These are phyloP conservation scores for Colletotrichum incanum DNA, from an alignment of 2,329 filamentous ascomycete genomes.

Conservation along the genomic window DNA sequence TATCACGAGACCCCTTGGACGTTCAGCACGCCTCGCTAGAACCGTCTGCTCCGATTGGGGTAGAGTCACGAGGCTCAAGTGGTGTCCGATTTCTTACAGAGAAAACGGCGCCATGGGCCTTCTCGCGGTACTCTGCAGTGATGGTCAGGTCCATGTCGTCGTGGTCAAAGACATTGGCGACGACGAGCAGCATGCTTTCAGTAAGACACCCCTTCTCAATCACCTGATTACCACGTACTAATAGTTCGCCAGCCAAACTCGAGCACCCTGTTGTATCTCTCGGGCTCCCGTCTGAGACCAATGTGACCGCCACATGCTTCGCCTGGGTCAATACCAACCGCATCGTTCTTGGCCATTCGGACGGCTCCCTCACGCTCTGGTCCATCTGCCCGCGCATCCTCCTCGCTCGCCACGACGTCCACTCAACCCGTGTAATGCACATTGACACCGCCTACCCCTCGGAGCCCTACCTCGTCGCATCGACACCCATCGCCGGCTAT, in stretches of 20 bases:
- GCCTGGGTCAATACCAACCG: slow-evolving; percentile 71
- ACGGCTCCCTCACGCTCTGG: slow-evolving; percentile 72
- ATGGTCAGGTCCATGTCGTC: slow-evolving; percentile 67
- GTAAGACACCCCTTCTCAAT: slow-evolving; percentile 52
- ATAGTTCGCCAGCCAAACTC: slow-evolving; percentile 60
- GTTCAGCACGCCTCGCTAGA: slow-evolving; percentile 57
- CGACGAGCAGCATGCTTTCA: slow-evolving; percentile 53
- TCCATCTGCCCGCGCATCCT: slow-evolving; percentile 66
- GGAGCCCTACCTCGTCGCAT: slow-evolving; percentile 69
- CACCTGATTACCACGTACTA: background rate
- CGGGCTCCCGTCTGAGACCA: slow-evolving; percentile 62
- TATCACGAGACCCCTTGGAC: slow-evolving; percentile 53
- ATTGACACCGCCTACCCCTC: slow-evolving; percentile 71
- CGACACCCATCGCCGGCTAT: slow-evolving; percentile 69
- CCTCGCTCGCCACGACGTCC: slow-evolving; percentile 67
- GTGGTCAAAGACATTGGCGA: slow-evolving; percentile 55
- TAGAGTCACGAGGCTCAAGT: slow-evolving; percentile 65
- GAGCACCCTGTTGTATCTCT: slow-evolving; percentile 62
- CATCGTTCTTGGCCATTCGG: slow-evolving; percentile 68
- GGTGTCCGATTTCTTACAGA: slow-evolving; percentile 64
- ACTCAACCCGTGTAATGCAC: slow-evolving; percentile 69
- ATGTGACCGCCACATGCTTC: slow-evolving; percentile 66
- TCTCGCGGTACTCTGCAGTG: slow-evolving; percentile 66
- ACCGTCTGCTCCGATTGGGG: slow-evolving; percentile 68
- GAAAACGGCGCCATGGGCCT: slow-evolving; percentile 53